A percentile compares a stretch with the other conserved stretches of the same genome.
Evolutionary conservation across 352 stramenopile genomes (phyloP).

Genomic region (Pythium coloratum): DNA sequence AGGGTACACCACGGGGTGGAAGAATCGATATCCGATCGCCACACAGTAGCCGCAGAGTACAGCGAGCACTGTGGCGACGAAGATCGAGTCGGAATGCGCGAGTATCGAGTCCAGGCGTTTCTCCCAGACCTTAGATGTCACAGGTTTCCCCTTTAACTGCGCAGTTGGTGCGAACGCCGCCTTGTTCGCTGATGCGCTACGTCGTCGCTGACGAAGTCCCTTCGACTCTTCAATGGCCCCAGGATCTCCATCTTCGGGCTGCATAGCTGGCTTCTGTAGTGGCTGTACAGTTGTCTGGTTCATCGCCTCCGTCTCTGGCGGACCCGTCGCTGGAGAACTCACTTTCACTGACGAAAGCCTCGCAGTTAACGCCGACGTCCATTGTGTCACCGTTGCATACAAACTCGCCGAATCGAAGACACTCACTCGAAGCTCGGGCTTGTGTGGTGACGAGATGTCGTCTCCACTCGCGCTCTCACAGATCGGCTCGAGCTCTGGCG

Average conservation of each 20-base stretch:
- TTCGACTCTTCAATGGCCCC: background rate
- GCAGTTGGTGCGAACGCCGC: background rate
- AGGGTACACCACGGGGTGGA: slow-evolving; percentile 36
- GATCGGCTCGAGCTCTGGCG: background rate
- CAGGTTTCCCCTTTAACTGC: background rate
- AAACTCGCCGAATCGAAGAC: background rate
- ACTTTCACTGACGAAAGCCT: background rate
- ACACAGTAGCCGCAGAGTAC: slow-evolving; percentile 41
- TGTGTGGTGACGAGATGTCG: background rate
- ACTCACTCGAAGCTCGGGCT: background rate
- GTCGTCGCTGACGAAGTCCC: background rate
- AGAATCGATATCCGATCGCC: slow-evolving; percentile 44
- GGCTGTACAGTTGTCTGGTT: background rate
- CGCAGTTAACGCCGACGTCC: background rate
- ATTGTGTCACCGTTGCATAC: background rate
- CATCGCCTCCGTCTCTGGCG: background rate
- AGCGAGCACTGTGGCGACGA: slow-evolving; percentile 20
- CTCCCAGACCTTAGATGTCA: background rate
- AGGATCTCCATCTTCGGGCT: slow-evolving; percentile 16
- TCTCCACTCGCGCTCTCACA: background rate
- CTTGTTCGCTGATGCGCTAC: background rate
- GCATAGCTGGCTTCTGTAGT: background rate
- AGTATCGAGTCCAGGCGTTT: background rate
- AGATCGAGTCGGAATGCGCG: background rate
- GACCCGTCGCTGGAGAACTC: background rate